phyloP scores from a whole-genome alignment of 2,329 filamentous ascomycete species.

The Aspergillus floridensis region DNA sequence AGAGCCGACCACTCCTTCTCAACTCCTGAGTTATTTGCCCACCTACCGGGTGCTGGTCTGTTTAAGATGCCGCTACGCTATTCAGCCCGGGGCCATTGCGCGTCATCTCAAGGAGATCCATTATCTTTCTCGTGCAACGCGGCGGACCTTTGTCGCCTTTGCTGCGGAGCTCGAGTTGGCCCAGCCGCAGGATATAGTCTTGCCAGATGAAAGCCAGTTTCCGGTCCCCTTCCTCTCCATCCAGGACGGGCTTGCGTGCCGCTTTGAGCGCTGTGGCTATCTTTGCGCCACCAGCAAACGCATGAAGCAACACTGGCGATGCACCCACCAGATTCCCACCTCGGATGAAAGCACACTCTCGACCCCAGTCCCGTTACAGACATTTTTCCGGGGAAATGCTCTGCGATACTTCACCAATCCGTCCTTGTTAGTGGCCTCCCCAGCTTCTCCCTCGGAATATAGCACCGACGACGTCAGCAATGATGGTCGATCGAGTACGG shows the following conservation, averaged over 20 bases:
- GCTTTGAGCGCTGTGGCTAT: slow-evolving; percentile 20
- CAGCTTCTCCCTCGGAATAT: too few relatives aligned
- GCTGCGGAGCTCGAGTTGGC: slow-evolving; percentile 14
- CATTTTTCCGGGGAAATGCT: slow-evolving; percentile 28
- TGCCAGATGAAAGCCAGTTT: slow-evolving; percentile 19
- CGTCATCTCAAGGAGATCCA: slow-evolving; percentile 34
- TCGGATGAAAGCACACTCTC: slow-evolving; percentile 10
- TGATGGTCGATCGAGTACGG: too few relatives aligned
- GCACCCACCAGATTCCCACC: slow-evolving; percentile 15
- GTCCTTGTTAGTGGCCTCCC: too few relatives aligned
- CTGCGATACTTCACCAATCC: slow-evolving; percentile 24
- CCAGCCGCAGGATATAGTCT: slow-evolving; percentile 20
- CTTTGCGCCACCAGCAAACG: slow-evolving; percentile 30
- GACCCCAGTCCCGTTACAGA: slow-evolving; percentile 23
- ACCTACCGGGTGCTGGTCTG: slow-evolving; percentile 23
- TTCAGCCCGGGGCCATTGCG: slow-evolving; percentile 25
- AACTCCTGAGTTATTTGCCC: slow-evolving; percentile 18
- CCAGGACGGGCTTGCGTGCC: slow-evolving; percentile 21
- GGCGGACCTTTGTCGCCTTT: slow-evolving; percentile 15
- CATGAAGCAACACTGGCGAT: slow-evolving; percentile 31
- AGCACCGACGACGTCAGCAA: too few relatives aligned
- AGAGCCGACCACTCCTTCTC: not conserved
- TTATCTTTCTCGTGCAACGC: slow-evolving; percentile 15
- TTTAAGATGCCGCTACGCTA: slow-evolving; percentile 24
- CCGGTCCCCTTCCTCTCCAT: slow-evolving; percentile 27